Conservation (phyloP, 371 early-diverging fungal genomes). For the Saksenaea oblongispora region DNA sequence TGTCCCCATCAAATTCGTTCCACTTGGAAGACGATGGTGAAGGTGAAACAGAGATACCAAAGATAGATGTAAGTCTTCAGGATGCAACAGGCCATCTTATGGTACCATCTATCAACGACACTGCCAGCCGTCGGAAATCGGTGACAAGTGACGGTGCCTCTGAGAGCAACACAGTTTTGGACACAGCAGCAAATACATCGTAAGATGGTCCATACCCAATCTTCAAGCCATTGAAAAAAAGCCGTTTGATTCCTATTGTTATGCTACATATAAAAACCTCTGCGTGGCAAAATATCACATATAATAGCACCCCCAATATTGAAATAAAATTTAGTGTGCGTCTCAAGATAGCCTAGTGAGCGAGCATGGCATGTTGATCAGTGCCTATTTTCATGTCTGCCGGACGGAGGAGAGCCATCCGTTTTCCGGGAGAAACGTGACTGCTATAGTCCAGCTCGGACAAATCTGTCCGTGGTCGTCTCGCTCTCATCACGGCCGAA, state of each 20-base stretch:
- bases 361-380: no score
- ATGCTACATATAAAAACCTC: no score
- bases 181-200: not conserved
- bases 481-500: not conserved
- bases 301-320: no score
- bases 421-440: not conserved
- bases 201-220: not conserved
- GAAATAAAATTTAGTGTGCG: no score
- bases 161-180: not conserved
- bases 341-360: no score
- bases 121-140: not conserved
- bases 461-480: no score
- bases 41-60: not conserved
- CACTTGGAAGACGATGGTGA: not conserved
- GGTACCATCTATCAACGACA: slow-evolving; percentile 15
- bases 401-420: no score
- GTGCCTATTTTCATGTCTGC: no score
- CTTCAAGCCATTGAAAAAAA: no score
- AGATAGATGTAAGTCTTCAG: slow-evolving; percentile 3
- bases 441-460: not conserved
- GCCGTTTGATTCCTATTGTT: no score
- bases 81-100: slow-evolving; percentile 29
- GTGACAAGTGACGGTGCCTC: not conserved
- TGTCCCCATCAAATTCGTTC: not conserved
- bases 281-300: no score